A percentile compares a stretch with the other conserved stretches of the same genome.
Evolutionary conservation across 345 rosid genomes (phyloP).

Genomic region (Syzygium aromaticum): DNA sequence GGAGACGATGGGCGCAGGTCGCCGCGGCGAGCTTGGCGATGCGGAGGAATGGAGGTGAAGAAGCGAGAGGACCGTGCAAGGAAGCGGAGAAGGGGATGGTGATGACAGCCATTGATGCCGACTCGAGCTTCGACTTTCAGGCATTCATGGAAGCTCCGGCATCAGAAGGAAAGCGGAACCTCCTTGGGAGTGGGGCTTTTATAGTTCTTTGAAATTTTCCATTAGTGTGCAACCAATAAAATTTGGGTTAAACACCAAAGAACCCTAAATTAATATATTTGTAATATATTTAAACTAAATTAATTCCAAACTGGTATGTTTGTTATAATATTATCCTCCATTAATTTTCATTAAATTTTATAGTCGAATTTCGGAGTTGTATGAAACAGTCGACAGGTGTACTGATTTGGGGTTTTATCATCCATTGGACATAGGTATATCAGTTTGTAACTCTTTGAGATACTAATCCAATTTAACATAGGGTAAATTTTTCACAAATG

Average conservation of each 20-base stretch:
- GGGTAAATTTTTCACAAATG: too few relatives aligned
- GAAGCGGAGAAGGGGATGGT: not conserved
- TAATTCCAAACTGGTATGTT: fast-evolving
- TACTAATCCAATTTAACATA: too few relatives aligned
- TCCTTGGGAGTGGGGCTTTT: not conserved
- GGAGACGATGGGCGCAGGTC: not conserved
- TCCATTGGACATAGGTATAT: too few relatives aligned
- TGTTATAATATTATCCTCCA: too few relatives aligned
- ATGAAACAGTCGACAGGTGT: fast-evolving
- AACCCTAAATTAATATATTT: too few relatives aligned
- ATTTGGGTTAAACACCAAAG: too few relatives aligned
- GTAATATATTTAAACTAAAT: fast-evolving
- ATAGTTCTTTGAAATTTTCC: too few relatives aligned
- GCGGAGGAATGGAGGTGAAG: not conserved
- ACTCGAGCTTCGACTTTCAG: not conserved
- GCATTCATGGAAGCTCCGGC: not conserved
- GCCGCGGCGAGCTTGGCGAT: not conserved
- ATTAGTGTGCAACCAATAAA: not conserved
- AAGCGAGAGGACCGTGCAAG: not conserved
- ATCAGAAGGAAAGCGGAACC: not conserved
- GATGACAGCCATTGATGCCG: not conserved
- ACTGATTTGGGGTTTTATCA: too few relatives aligned
- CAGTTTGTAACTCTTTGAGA: too few relatives aligned
- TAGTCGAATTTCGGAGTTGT: too few relatives aligned
- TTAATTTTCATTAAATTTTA: too few relatives aligned